phyloP scores from a whole-genome alignment of 169 alveolate species.

The Eimeria brunetti region DNA sequence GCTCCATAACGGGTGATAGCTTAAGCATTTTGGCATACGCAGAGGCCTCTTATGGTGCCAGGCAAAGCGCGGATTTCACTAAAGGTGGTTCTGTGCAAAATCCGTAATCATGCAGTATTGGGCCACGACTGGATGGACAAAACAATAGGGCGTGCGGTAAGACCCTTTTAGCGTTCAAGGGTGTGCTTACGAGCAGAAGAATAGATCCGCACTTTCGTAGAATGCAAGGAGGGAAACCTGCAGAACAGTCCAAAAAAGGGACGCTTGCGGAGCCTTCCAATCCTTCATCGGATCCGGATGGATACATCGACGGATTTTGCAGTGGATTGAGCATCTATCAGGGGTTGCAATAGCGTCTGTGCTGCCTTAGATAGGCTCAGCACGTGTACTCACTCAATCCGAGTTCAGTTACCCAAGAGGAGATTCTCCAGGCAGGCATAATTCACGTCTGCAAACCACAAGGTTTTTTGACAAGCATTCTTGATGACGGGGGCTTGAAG shows the following conservation, averaged over 20 bases:
- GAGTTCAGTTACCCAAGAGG: neutral
- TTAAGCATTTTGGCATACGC: neutral
- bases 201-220: neutral
- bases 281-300: neutral
- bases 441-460: too few relatives aligned
- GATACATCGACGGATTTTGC: neutral
- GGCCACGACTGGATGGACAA: neutral
- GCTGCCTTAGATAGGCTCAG: neutral
- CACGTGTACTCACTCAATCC: neutral
- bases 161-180: neutral
- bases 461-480: too few relatives aligned
- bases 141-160: neutral
- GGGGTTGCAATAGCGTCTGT: neutral
- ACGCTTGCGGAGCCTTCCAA: neutral
- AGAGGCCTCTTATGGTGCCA: neutral
- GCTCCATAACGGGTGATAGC: neutral
- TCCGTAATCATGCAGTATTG: neutral
- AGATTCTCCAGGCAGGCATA: too few relatives aligned
- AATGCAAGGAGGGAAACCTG: neutral
- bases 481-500: too few relatives aligned
- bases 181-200: neutral
- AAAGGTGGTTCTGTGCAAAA: neutral
- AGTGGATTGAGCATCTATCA: neutral
- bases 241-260: neutral
- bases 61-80: neutral